Conservation (phyloP, 139 green algal species). For the Chlamydomonas asymmetrica region DNA sequence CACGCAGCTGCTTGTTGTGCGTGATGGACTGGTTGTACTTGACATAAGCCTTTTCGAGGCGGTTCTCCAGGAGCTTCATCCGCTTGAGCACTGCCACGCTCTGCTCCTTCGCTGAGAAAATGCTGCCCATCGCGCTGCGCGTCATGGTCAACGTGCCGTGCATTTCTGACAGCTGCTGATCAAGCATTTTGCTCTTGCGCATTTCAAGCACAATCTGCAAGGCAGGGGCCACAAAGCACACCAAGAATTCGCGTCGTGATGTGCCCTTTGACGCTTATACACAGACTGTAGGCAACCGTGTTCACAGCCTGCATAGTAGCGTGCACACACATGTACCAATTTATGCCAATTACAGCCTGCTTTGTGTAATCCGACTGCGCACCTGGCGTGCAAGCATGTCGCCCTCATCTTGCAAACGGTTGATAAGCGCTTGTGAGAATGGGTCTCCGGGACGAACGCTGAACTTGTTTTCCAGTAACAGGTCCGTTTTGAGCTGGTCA, state of each 20-base stretch:
- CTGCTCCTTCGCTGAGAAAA: slow-evolving; percentile 73
- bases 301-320: background rate
- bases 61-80: slow-evolving; percentile 85
- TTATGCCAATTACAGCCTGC: background rate
- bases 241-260: too few species aligned
- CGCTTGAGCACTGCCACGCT: slow-evolving; percentile 60
- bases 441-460: slow-evolving; percentile 65
- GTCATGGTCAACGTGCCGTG: slow-evolving; percentile 41
- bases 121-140: slow-evolving; percentile 76
- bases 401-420: slow-evolving; percentile 52
- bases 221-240: too few species aligned
- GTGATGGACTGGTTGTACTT: slow-evolving; percentile 79
- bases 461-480: slow-evolving; percentile 91
- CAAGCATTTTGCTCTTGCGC: slow-evolving; percentile 57
- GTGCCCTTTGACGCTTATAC: too few species aligned
- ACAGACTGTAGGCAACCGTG: too few species aligned
- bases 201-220: slow-evolving; percentile 69
- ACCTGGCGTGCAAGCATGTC: slow-evolving; percentile 60
- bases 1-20: slow-evolving; percentile 77
- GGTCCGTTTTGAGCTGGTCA: slow-evolving; percentile 84
- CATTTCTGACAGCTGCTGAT: slow-evolving; percentile 42
- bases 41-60: slow-evolving; percentile 77
- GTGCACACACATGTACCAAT: background rate
- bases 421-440: slow-evolving; percentile 45
- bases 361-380: too few species aligned